Percentiles rank a stretch among this genome's conserved stretches.
phyloP scores from a whole-genome alignment of 164 flowering plant species.

The Cinnamomum chago region DNA sequence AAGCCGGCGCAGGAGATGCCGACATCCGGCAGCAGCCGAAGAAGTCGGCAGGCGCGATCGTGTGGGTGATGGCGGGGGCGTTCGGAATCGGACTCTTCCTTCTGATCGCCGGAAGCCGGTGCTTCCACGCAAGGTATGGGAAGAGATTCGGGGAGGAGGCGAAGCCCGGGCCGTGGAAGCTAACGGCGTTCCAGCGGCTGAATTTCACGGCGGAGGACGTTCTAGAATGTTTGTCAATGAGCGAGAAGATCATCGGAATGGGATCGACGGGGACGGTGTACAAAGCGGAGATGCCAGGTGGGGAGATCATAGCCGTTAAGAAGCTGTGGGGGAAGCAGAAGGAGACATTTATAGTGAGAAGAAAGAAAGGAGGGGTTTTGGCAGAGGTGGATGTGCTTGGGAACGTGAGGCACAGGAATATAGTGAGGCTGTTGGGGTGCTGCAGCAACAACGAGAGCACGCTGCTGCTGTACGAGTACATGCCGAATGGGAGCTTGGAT shows the following conservation, averaged over 20 bases:
- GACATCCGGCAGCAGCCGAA: constrained; percentile 21
- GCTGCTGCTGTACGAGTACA: constrained; percentile 88
- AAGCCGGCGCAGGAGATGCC: constrained; percentile 9
- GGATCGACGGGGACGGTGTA: constrained; percentile 90
- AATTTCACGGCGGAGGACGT: constrained; percentile 89
- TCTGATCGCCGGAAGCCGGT: constrained; percentile 56
- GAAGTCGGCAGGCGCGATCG: constrained; percentile 59
- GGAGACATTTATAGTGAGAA: constrained; percentile 33
- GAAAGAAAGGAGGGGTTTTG: constrained; percentile 51
- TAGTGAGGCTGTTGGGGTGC: constrained; percentile 85
- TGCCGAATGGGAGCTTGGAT: constrained; percentile 90
- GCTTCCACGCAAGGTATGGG: constrained; percentile 32
- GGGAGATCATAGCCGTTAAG: constrained; percentile 94
- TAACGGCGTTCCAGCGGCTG: constrained; percentile 88
- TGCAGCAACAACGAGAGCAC: constrained; percentile 80
- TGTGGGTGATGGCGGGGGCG: constrained; percentile 82
- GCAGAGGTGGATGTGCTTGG: constrained; percentile 97
- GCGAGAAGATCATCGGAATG: constrained; percentile 79
- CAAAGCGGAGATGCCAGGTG: constrained; percentile 87
- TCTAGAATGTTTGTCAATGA: constrained; percentile 53
- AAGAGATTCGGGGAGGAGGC: constrained; percentile 8
- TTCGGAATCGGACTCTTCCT: constrained; percentile 62
- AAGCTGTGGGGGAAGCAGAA: constrained; percentile 85
- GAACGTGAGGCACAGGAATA: constrained; percentile 86
- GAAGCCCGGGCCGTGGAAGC: constrained; percentile 58